phyloP scores from a whole-genome alignment of 768 basidiomycete genomes.

The Lyophyllum decastes region DNA sequence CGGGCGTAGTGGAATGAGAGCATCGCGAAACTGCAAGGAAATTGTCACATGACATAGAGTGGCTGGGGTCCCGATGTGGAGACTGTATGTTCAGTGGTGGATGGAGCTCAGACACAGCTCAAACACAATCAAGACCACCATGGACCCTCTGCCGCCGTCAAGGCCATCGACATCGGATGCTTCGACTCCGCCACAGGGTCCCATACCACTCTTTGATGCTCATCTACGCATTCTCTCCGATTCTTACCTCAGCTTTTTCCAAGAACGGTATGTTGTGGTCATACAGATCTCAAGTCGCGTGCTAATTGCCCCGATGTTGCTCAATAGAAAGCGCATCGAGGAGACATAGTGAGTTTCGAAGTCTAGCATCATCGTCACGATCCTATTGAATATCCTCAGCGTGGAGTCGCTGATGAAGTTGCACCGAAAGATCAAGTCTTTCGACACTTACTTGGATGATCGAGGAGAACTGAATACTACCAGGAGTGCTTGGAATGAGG shows the following conservation, averaged over 20 bases:
- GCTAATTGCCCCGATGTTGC: slow-evolving; percentile 21
- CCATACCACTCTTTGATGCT: slow-evolving; percentile 69
- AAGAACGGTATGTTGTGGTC: slow-evolving; percentile 63
- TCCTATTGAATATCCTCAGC: slow-evolving; percentile 36
- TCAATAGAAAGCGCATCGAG: slow-evolving; percentile 79
- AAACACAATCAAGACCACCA: slow-evolving; percentile 13
- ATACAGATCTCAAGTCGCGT: slow-evolving; percentile 14
- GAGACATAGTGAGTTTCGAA: slow-evolving; percentile 69
- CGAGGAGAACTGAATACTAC: slow-evolving; percentile 63
- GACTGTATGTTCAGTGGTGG: neutral
- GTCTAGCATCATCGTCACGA: neutral
- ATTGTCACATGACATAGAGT: slow-evolving; percentile 8
- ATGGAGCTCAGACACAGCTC: slow-evolving; percentile 12
- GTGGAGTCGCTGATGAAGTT: slow-evolving; percentile 74
- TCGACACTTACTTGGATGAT: slow-evolving; percentile 75
- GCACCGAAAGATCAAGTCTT: slow-evolving; percentile 67
- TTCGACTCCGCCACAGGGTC: slow-evolving; percentile 42
- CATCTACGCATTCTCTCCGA: slow-evolving; percentile 71
- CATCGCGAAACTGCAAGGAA: neutral
- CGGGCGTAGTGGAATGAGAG: too few species aligned
- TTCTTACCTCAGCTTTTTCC: slow-evolving; percentile 82
- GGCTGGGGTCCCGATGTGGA: slow-evolving; percentile 10
- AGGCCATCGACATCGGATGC: slow-evolving; percentile 41
- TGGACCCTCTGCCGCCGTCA: slow-evolving; percentile 38
- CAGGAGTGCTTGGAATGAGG: slow-evolving; percentile 79